A percentile compares a stretch with the other conserved stretches of the same genome.
phyloP scores from a whole-genome alignment of 1,139 yeast genomes.

The Lodderomyces metapsilosis region DNA sequence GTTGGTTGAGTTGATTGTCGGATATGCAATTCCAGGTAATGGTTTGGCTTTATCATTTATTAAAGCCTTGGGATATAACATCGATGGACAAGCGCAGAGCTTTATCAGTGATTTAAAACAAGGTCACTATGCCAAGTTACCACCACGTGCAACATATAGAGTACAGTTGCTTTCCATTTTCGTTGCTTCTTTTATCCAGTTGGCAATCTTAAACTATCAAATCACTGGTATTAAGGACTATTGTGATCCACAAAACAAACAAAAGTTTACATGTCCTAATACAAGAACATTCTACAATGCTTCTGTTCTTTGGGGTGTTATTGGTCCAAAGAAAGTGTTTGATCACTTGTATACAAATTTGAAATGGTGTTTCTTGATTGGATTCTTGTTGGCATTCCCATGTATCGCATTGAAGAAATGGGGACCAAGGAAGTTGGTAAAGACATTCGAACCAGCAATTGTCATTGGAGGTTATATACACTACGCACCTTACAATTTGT shows the following conservation, averaged over 20 bases:
- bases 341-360: conserved; percentile 45
- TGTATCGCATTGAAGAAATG: conserved; percentile 39
- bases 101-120: conserved; percentile 53
- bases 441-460: conserved; percentile 43
- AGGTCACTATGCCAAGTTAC: conserved; percentile 62
- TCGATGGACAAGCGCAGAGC: conserved; percentile 57
- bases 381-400: conserved; percentile 44
- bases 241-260: no score
- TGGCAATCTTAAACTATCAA: no score
- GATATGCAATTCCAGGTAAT: conserved; percentile 63
- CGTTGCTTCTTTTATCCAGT: conserved; percentile 46
- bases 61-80: conserved; percentile 58
- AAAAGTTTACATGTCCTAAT: no score
- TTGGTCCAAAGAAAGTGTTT: conserved; percentile 56
- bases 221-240: no score
- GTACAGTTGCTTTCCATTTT: conserved; percentile 52
- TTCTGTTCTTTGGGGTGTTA: no score
- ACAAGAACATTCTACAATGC: no score
- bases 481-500: conserved; percentile 50
- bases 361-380: conserved; percentile 55
- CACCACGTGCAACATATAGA: conserved; percentile 62
- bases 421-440: conserved; percentile 27
- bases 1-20: conserved; percentile 57
- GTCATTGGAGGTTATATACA: conserved; percentile 40
- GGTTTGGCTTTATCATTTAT: conserved; percentile 57